Evolutionary conservation across 768 basidiomycete species (phyloP), one percentile per base, ranked within the genome.

Genomic region (Rickenella mellea): DNA sequence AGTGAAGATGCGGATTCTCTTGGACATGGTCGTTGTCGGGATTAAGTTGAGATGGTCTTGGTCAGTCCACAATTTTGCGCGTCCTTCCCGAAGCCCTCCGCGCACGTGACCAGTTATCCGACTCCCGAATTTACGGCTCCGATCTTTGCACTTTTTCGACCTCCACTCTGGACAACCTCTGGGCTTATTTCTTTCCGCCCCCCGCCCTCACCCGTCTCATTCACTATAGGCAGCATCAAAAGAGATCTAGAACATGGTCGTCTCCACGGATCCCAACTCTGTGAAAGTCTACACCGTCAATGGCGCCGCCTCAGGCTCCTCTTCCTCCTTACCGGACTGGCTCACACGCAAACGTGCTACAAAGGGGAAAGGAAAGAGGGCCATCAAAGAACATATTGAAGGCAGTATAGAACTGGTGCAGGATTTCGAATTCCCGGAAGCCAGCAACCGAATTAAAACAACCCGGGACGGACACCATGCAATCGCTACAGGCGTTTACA

Each of bases 221-320:
- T n/a, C n/a, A n/a, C n/a, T n/a, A n/a, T n/a, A n/a, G n/a, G n/a
- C n/a, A n/a, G n/a, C n/a, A n/a, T n/a, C n/a, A 44, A 31, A n/a
- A n/a, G n/a, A n/a, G n/a, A n/a, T n/a, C n/a, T n/a, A n/a, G n/a
- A 43, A 43, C 35, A 61, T 62, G 57, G 56, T 56, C 29, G 51
- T 46, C 14, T 27, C 29, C 14, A 21, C 54, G 10, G 67, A 67
- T 46, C 57, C 66, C 39, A 61, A 54, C 49, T 57, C 67, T 42
- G 80, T 84, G 48, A 89, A 83, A 59, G 87, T 94, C 28, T 98
- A 98, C 68, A 96, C 92, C 17, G 92, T 97, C 53, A 97, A 97
- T 55, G 94, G 94, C 15, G 81, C 89, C 8, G 74, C 83, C 5
- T 76, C 85, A 1, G 84, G 88, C 7, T 89, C 89, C 1, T 86